Conservation (phyloP, 2,329 filamentous ascomycete species). For the Fusarium sp. region DNA sequence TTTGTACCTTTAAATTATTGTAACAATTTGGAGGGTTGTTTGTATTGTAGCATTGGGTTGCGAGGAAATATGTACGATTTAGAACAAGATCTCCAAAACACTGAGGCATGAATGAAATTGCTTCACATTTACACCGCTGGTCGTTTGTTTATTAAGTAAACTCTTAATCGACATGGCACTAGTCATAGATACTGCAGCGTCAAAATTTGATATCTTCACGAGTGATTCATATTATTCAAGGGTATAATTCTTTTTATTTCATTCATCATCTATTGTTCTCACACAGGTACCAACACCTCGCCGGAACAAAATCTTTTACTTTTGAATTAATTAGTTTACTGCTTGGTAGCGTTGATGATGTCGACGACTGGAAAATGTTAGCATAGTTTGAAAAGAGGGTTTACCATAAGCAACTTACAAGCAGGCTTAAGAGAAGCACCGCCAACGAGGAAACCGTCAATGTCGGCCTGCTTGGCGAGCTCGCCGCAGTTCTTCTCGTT, state of each 20-base stretch:
- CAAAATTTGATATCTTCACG: neutral
- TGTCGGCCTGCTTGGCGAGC: constrained; percentile 90
- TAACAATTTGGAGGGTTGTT: constrained; percentile 40
- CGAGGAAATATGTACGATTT: constrained; percentile 45
- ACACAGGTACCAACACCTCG: constrained; percentile 13
- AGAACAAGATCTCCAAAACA: constrained; percentile 38
- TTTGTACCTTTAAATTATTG: constrained; percentile 45
- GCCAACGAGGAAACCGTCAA: constrained; percentile 97
- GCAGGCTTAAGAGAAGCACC: constrained; percentile 97
- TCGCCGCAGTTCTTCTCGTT: constrained; percentile 98
- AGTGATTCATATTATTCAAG: constrained; percentile 5
- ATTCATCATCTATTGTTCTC: constrained; percentile 39
- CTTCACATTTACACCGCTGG: neutral
- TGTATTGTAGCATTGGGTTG: constrained; percentile 44
- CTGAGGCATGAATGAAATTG: constrained; percentile 30
- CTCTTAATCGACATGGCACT: neutral
- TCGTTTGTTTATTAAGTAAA: neutral
- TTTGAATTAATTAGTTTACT: constrained; percentile 52
- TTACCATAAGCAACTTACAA: constrained; percentile 67
- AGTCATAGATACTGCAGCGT: too few species aligned
- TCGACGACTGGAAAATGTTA: constrained; percentile 60
- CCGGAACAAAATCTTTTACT: constrained; percentile 24
- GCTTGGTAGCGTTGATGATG: constrained; percentile 66
- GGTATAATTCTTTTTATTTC: constrained; percentile 43
- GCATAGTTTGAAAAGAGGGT: constrained; percentile 7